Evolutionary conservation across 2,329 filamentous ascomycete genomes (phyloP).

Genomic region (Cucurbitaria berberidis): DNA sequence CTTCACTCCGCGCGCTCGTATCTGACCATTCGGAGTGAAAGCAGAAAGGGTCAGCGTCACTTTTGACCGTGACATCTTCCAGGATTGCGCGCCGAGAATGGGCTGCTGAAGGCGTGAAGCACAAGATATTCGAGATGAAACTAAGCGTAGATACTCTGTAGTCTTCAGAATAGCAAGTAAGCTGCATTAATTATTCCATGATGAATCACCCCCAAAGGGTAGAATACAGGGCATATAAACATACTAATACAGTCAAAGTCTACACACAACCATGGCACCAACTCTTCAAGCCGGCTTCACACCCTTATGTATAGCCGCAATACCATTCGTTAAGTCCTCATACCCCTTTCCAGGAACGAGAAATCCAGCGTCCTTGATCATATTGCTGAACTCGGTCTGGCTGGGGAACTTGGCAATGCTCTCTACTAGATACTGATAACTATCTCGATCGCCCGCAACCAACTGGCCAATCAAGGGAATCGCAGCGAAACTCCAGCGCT

Average conservation of each 20-base stretch:
- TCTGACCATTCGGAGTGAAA: too few species aligned
- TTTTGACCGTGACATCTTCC: too few species aligned
- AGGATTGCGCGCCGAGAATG: too few species aligned
- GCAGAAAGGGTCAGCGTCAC: too few species aligned
- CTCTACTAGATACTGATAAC: slow-evolving; percentile 98
- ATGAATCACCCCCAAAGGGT: neutral
- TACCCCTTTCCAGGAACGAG: slow-evolving; percentile 74
- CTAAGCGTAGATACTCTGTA: too few species aligned
- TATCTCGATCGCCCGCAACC: slow-evolving; percentile 90
- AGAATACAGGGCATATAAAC: neutral
- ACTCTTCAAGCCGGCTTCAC: slow-evolving; percentile 70
- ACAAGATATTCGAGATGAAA: too few species aligned
- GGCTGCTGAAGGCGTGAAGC: too few species aligned
- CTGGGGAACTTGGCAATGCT: slow-evolving; percentile 93
- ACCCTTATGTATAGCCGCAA: slow-evolving; percentile 95
- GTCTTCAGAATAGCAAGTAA: too few species aligned
- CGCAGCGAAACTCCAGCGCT: slow-evolving; percentile 92
- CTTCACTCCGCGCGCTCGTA: too few species aligned
- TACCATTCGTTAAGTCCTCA: slow-evolving; percentile 89
- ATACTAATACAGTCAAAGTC: slow-evolving; percentile 1
- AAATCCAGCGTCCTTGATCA: slow-evolving; percentile 87
- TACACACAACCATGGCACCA: neutral
- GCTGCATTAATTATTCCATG: neutral
- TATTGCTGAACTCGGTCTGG: slow-evolving; percentile 81
- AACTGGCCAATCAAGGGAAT: slow-evolving; percentile 96